Percentiles rank a stretch among this genome's conserved stretches.
Evolutionary conservation across 257 asterid species (phyloP).

Genomic region (Solanum appendiculatum): DNA sequence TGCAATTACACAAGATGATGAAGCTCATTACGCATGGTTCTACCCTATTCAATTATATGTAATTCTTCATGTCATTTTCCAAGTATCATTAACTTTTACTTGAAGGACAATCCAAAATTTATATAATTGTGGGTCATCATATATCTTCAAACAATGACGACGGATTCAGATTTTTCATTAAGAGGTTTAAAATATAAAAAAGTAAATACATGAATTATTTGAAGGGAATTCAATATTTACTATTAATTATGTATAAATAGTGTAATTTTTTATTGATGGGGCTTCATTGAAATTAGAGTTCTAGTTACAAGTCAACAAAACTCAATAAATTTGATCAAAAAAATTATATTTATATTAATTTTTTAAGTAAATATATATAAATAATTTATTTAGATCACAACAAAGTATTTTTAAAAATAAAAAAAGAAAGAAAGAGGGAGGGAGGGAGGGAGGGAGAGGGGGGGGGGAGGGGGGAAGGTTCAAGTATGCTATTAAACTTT

Average conservation of each 20-base stretch:
- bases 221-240: background rate
- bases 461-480: too few relatives aligned
- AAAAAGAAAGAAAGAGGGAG: too few relatives aligned
- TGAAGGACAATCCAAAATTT: conserved; percentile 12
- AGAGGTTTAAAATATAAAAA: too few relatives aligned
- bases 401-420: fast-evolving
- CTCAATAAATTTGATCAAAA: too few relatives aligned
- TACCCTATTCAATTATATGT: background rate
- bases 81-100: conserved; percentile 2
- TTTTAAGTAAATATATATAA: too few relatives aligned
- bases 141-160: background rate
- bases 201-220: too few relatives aligned
- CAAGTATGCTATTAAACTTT: too few relatives aligned
- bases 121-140: conserved; percentile 5
- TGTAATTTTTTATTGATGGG: background rate
- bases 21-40: conserved; percentile 9
- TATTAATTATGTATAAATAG: too few relatives aligned
- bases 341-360: too few relatives aligned
- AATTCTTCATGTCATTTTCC: background rate
- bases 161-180: too few relatives aligned
- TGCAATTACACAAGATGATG: background rate
- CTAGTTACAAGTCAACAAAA: background rate
- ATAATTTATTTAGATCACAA: background rate
- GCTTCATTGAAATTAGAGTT: background rate
- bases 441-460: too few relatives aligned